A percentile compares a stretch with the other conserved stretches of the same genome.
Evolutionary conservation across 169 alveolate genomes (phyloP).

Genomic region (Cryptosporidium canis): DNA sequence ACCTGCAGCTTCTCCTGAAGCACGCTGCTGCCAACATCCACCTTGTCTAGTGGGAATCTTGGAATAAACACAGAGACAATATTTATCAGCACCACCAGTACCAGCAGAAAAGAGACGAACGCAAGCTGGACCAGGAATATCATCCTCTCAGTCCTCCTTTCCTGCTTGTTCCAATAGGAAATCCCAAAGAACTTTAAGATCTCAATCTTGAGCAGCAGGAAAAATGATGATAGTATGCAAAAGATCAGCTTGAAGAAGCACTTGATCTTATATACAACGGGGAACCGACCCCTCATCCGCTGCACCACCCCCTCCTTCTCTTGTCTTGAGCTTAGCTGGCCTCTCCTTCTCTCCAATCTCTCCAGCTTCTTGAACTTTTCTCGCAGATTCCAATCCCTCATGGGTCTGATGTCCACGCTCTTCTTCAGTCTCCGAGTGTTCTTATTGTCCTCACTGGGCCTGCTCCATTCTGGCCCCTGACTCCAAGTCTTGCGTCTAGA

Average conservation of each 20-base stretch:
- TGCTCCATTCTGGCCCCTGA: not conserved
- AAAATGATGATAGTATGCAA: not conserved
- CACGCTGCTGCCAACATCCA: not conserved
- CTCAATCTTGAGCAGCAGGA: not conserved
- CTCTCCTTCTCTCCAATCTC: not conserved
- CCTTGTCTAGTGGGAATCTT: conserved; percentile 11
- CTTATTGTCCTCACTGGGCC: not conserved
- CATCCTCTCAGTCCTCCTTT: conserved; percentile 16
- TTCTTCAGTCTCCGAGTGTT: not conserved
- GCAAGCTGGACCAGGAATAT: conserved; percentile 1
- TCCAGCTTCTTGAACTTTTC: not conserved
- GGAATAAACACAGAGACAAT: conserved; percentile 22
- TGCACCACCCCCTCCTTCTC: not conserved
- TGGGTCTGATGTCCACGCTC: not conserved
- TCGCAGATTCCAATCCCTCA: not conserved
- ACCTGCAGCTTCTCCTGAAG: not conserved
- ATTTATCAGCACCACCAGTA: conserved; percentile 1
- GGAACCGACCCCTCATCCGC: not conserved
- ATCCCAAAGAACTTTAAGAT: conserved; percentile 48
- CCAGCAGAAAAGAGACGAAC: not conserved
- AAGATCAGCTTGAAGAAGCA: not conserved
- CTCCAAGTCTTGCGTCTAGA: not conserved
- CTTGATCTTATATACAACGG: not conserved
- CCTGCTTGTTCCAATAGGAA: conserved; percentile 6
- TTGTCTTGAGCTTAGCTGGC: not conserved